Conservation (phyloP, 306 rosid genomes). For the Luffa aegyptiaca region DNA sequence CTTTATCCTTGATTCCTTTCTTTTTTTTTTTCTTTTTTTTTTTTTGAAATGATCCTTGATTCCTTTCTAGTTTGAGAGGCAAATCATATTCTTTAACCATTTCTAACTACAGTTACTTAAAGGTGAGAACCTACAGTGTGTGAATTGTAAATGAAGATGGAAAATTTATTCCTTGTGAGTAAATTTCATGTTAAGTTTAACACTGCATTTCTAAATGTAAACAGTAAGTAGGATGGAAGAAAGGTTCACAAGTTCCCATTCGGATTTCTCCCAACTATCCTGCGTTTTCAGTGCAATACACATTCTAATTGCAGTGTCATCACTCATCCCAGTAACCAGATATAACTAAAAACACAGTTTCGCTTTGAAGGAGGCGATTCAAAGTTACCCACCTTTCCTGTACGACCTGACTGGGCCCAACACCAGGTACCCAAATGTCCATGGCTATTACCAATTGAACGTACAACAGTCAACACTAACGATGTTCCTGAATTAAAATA, state of each 20-base stretch:
- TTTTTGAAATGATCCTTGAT: too few species aligned
- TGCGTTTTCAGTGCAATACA: not conserved
- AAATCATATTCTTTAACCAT: not conserved
- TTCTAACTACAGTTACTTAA: not conserved
- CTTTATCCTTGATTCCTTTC: not conserved
- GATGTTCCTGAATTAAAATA: conserved; percentile 54
- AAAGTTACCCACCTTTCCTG: conserved; percentile 58
- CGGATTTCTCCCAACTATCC: not conserved
- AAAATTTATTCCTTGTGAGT: not conserved
- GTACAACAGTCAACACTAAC: conserved; percentile 72
- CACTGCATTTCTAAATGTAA: not conserved
- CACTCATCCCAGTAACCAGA: not conserved
- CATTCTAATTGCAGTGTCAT: not conserved
- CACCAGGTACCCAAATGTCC: conserved; percentile 75
- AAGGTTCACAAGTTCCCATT: not conserved
- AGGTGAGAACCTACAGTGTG: not conserved
- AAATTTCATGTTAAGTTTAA: not conserved
- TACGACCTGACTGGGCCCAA: conserved; percentile 65
- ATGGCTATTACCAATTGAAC: conserved; percentile 84
- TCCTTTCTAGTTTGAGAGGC: not conserved
- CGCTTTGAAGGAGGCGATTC: not conserved
- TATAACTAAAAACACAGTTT: not conserved
- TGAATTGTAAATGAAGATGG: not conserved
- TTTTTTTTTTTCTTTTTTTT: too few species aligned
- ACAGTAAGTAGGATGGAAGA: not conserved